Percentiles rank a stretch among this genome's conserved stretches.
Conservation (phyloP, 495 filamentous ascomycete species). For the Penicillium diatomitis region DNA sequence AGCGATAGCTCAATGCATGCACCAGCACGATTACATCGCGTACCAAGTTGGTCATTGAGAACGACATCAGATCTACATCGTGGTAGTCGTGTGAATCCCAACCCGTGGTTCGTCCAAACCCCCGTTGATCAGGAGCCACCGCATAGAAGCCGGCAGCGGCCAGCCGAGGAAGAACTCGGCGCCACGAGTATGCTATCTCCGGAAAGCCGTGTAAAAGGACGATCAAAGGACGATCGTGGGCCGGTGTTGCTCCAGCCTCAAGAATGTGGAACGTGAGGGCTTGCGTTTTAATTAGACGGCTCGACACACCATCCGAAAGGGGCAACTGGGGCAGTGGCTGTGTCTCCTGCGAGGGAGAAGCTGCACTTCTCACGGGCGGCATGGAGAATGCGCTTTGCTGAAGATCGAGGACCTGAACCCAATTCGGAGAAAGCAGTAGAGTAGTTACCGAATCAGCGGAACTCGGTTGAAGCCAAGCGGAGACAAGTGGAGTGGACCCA, state of each 20-base stretch:
- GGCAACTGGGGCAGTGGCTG: constrained; percentile 44
- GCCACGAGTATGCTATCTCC: constrained; percentile 63
- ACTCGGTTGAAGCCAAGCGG: background rate
- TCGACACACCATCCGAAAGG: constrained; percentile 41
- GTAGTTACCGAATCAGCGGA: background rate
- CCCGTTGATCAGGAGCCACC: constrained; percentile 58
- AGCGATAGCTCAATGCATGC: constrained; percentile 47
- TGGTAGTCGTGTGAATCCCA: constrained; percentile 45
- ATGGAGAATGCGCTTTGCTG: background rate
- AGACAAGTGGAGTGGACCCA: background rate
- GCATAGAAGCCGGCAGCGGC: constrained; percentile 51
- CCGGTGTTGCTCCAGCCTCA: constrained; percentile 34
- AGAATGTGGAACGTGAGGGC: constrained; percentile 53
- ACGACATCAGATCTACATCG: constrained; percentile 47
- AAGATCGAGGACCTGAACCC: background rate
- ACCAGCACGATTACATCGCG: constrained; percentile 55
- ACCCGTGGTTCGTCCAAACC: constrained; percentile 57
- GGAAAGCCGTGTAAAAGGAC: constrained; percentile 59
- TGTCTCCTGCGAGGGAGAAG: constrained; percentile 8
- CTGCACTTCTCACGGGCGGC: constrained; percentile 5
- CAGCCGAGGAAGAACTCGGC: constrained; percentile 48
- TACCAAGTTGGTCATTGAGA: constrained; percentile 48
- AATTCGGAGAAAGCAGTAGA: background rate
- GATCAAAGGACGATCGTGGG: constrained; percentile 43
- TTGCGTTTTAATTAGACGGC: constrained; percentile 40